These are phyloP conservation scores for Acanthochlamys bracteata DNA, from an alignment of 106 monocot genomes.

Conservation along the genomic window DNA sequence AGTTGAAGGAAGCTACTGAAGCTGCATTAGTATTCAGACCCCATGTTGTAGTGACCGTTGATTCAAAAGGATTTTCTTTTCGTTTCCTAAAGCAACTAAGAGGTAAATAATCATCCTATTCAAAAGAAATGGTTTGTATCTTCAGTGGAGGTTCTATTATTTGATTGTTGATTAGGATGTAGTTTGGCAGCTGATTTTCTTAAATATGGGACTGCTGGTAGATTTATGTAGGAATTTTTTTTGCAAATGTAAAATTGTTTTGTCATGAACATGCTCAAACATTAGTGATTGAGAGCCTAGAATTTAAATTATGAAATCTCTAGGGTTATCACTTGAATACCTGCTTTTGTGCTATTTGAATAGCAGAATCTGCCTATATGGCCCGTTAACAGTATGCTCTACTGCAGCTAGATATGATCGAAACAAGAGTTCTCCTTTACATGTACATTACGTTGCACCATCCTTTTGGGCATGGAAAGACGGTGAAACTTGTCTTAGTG, in stretches of 20 bases:
- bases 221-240: too few relatives aligned
- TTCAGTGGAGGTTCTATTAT: background rate
- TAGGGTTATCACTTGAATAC: too few relatives aligned
- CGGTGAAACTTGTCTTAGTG: slow-evolving; percentile 65
- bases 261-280: too few relatives aligned
- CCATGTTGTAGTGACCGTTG: slow-evolving; percentile 89
- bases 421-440: slow-evolving; percentile 28
- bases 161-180: too few relatives aligned
- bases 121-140: background rate
- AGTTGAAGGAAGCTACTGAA: slow-evolving; percentile 44
- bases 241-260: too few relatives aligned
- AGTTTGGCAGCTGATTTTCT: background rate
- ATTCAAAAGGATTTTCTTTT: slow-evolving; percentile 94
- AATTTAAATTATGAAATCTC: too few relatives aligned
- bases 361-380: too few relatives aligned
- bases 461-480: slow-evolving; percentile 99
- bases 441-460: slow-evolving; percentile 91
- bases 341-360: too few relatives aligned
- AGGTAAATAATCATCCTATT: slow-evolving; percentile 29
- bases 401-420: slow-evolving; percentile 41
- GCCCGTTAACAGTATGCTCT: too few relatives aligned
- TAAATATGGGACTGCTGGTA: too few relatives aligned
- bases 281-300: too few relatives aligned
- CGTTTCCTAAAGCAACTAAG: slow-evolving; percentile 59
- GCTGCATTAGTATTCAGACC: slow-evolving; percentile 57